Base-by-base conservation (phyloP, 1,284 basidiomycete species). In the Wallemia hederae region DNA sequence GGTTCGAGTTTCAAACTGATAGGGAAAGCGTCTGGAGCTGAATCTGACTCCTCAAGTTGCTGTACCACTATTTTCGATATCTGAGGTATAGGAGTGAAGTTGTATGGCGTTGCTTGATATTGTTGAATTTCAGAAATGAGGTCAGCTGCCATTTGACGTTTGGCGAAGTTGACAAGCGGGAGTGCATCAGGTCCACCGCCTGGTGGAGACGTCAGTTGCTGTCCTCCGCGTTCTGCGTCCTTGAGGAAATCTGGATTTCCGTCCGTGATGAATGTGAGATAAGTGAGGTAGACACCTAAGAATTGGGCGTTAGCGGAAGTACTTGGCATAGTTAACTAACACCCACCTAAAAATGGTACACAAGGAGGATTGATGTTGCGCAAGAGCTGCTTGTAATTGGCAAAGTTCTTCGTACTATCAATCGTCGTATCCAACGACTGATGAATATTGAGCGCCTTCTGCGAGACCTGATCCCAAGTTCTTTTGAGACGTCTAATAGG, bases 221-320 rank as follows among this genome's bases (percentile, higher is more conserved):
- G 59, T n/a, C 22, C 27, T 2, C 27, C 28, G 29, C 34, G 15
- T 63, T 80, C 77, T 27, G 81, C 83, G 34, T 71, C 71, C 63
- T 72, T 71, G 24, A 79, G 80, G 57, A 69, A 66, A 73, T 98
- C 88, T 61, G 86, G 83, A 69, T 91, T 91, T n/a, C 92, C 94
- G 67, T 98, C 94, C 70, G 96, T 89, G 69, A 96, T 94, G 72
- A 98, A 97, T 1, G 90, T 91, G 62, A 98, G 75, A 25, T 87
- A 88, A 2, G 91, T 90, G 22, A 98, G 78, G 74, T 94, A 97
- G 61, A 96, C 86, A 66, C 92, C 89, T 92, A 24, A 5, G 27
- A 11, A 5, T 31, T n/a, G 58, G 9, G n/a, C 3, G 33, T 24
- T 59, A 31, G 58, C 19, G 33, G 24, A 22, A 11, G 19, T 25